phyloP scores from a whole-genome alignment of 176 grass and related monocot species.

The Echinochloa phyllopogon region DNA sequence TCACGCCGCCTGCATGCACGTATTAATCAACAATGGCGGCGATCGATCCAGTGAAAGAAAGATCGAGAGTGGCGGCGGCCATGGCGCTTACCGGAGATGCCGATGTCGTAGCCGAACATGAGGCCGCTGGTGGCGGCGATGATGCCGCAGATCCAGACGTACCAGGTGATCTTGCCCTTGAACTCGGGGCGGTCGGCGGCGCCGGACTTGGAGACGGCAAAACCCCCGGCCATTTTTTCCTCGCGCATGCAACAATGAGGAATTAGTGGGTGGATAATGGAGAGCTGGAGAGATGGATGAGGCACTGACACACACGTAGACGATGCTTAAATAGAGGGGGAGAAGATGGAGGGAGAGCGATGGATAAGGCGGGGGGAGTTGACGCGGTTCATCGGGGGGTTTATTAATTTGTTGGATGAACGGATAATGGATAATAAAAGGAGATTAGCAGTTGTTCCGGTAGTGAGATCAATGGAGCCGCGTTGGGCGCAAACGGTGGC shows the following conservation, averaged over 20 bases:
- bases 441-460: neutral
- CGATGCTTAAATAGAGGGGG: neutral
- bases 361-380: neutral
- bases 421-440: neutral
- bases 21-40: too few species aligned
- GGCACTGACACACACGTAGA: too few species aligned
- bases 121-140: slow-evolving; percentile 68
- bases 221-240: slow-evolving; percentile 27
- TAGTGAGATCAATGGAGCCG: neutral
- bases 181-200: slow-evolving; percentile 28
- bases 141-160: slow-evolving; percentile 62
- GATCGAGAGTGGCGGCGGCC: too few species aligned
- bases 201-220: slow-evolving; percentile 26
- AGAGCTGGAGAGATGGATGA: neutral
- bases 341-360: neutral
- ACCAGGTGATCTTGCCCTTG: slow-evolving; percentile 59
- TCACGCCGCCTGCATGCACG: slow-evolving; percentile 56
- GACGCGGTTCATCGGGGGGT: neutral
- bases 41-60: too few species aligned
- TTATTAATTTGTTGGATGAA: neutral
- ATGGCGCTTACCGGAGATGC: slow-evolving; percentile 58
- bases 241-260: neutral
- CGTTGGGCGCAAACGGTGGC: neutral
- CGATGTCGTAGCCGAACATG: slow-evolving; percentile 86
- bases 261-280: neutral